Evolutionary conservation across 352 stramenopile genomes (phyloP), one percentile per base, ranked within the genome.

Genomic region (Phytophthora parvispora): DNA sequence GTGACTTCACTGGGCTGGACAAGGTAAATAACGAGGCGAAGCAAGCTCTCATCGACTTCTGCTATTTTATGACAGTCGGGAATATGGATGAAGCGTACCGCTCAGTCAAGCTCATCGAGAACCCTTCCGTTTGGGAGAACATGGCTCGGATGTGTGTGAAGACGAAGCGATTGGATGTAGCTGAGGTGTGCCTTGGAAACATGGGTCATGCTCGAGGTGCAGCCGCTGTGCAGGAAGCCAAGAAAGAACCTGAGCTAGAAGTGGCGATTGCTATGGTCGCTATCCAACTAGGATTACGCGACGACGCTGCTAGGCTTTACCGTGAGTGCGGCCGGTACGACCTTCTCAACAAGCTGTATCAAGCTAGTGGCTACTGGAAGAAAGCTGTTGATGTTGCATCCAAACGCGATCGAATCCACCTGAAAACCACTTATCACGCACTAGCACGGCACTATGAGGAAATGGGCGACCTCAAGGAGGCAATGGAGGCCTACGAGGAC

Each of bases 71-170:
- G 58, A 98, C 94, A 10, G 86, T 98, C 12, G 95, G 95, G 16
- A 98, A 98, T 72, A 98, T 99, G 91, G 97, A 99, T 78, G 93
- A 98, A 67, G 96, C 96, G 1, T 98, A 99, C 62, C 80, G 90
- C 4, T 95, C 91, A 1, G 92, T 99, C 15, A 95, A 98, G 73
- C 77, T 97, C 24, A 98, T 99, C 64, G 86, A 98, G 48, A 98
- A 93, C 62, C 71, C 91, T 16, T 93, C 84, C 0, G 97, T 99
- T 25, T 99, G 97, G 97, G 90, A 98, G 56, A 99, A 98, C 72
- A 98, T 99, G 92, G 96, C 95, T 18, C 90, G 97, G 51, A 99
- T 98, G 88, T 99, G 96, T 72, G 93, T 99, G 56, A 98, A 99
- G 73, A 98, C 93, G 28, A 98, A 97, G 72, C 87, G 95, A 0